A percentile compares a stretch with the other conserved stretches of the same genome.
phyloP scores from a whole-genome alignment of 306 rosid species.

The Canavalia gladiata region DNA sequence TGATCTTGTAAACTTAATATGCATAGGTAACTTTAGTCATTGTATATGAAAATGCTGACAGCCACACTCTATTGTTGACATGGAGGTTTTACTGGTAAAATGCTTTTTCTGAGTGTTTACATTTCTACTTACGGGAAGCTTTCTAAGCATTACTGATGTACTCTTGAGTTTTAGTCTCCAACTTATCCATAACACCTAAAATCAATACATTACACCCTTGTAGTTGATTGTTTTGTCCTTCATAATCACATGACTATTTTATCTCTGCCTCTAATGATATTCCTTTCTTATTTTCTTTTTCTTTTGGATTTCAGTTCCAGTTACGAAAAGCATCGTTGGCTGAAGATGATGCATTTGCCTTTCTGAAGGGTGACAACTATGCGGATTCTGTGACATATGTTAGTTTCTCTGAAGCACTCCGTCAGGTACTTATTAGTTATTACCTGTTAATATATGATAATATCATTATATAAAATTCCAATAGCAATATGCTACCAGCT shows the following conservation, averaged over 20 bases:
- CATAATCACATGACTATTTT: conserved; percentile 8
- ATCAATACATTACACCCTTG: neutral
- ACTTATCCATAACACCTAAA: neutral
- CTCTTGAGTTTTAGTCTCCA: conserved; percentile 7
- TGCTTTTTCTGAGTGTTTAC: neutral
- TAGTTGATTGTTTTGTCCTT: neutral
- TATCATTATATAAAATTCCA: neutral
- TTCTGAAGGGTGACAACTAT: conserved; percentile 75
- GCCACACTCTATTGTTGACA: neutral
- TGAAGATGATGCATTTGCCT: conserved; percentile 81
- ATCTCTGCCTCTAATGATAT: conserved; percentile 24
- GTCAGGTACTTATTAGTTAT: conserved; percentile 67
- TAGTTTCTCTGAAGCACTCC: conserved; percentile 78
- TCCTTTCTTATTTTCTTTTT: conserved; percentile 4
- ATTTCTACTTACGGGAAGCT: conserved; percentile 1
- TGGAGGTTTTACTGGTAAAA: neutral
- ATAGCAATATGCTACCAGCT: neutral
- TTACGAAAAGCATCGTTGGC: conserved; percentile 82
- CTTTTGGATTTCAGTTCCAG: conserved; percentile 63
- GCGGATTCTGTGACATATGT: conserved; percentile 69
- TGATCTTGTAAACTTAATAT: conserved; percentile 25
- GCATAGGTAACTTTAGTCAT: neutral
- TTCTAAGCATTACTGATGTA: conserved; percentile 2
- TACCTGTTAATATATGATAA: neutral
- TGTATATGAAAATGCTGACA: neutral